Base-by-base conservation (phyloP, 495 filamentous ascomycete species). In the Xylaria acuta region DNA sequence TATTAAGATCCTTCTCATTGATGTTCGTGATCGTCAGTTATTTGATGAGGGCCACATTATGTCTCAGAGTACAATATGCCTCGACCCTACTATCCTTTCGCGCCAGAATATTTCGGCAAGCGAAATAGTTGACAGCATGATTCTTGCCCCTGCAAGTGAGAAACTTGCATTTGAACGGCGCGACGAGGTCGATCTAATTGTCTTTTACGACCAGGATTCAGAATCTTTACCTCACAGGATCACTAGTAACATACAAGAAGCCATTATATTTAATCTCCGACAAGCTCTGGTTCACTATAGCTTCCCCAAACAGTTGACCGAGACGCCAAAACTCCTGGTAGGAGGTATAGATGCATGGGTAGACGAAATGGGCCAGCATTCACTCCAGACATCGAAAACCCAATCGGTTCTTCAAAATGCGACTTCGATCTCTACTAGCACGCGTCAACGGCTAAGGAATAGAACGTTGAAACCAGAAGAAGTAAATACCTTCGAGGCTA, bases 1-100 rank as follows among this genome's bases (percentile, higher is more conserved):
- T 47, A 84, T 97, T 5, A 88, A 86, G 45, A 84, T 98, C 5
- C 82, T 99, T 2, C 72, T 98, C 22, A 92, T 99, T 73, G 96
- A 98, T 83, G 90, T 98, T 60, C 90, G 97, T 32, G 83, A 86
- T 72, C 92, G 96, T 43, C 90, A 93, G 51, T 87, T 92, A 41
- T 99, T 92, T 77, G 94, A 98, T 74, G 83, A 88, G 47, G 96
- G 96, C 1, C 97, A 99, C 75, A 93, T 99, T 53, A 90, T 89
- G 83, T 89, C 90, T 11, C 88, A 89, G 64, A 92, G 88, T 11
- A 91, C 95, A 41, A 92, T 98, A 54, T 98, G 95, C 80, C 86
- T 98, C 64, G 96, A 99, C 75, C 94, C 95, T n/a, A 88, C 94
- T 49, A 88, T 88, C 25, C 81, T 86, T 18, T 79, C 93, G 70